A percentile compares a stretch with the other conserved stretches of the same genome.
phyloP scores from a whole-genome alignment of 1,284 basidiomycete species.

The Microbotryum lychnidis-dioicae region DNA sequence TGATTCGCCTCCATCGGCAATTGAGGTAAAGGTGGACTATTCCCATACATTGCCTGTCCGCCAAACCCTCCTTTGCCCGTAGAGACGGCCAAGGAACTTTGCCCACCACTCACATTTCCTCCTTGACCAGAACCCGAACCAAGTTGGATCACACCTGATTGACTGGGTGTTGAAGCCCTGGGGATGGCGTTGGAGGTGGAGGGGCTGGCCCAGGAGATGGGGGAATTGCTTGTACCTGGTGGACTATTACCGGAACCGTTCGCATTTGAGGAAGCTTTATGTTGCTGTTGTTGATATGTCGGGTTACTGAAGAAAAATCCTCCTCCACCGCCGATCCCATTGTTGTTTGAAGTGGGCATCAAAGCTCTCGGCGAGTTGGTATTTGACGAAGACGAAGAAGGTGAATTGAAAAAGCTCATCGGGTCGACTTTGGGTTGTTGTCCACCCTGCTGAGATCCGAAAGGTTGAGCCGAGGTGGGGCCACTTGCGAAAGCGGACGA shows the following conservation, averaged over 20 bases:
- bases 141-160: constrained; percentile 1
- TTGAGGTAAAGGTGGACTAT: background rate
- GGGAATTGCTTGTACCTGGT: background rate
- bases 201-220: background rate
- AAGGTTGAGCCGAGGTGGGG: too few species aligned
- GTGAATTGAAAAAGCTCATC: constrained; percentile 5
- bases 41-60: background rate
- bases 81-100: background rate
- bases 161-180: background rate
- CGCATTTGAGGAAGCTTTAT: background rate
- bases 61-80: background rate
- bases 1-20: background rate
- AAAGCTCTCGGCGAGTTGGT: background rate
- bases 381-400: background rate
- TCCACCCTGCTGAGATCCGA: too few species aligned
- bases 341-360: background rate
- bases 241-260: background rate
- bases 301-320: constrained; percentile 28
- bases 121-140: background rate
- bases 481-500: background rate
- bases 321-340: background rate
- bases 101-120: background rate
- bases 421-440: background rate
- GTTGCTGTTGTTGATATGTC: constrained; percentile 13
- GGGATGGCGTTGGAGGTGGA: background rate